Percentiles rank a stretch among this genome's conserved stretches.
phyloP scores from a whole-genome alignment of 352 stramenopile species.

The Phytophthora multivora region DNA sequence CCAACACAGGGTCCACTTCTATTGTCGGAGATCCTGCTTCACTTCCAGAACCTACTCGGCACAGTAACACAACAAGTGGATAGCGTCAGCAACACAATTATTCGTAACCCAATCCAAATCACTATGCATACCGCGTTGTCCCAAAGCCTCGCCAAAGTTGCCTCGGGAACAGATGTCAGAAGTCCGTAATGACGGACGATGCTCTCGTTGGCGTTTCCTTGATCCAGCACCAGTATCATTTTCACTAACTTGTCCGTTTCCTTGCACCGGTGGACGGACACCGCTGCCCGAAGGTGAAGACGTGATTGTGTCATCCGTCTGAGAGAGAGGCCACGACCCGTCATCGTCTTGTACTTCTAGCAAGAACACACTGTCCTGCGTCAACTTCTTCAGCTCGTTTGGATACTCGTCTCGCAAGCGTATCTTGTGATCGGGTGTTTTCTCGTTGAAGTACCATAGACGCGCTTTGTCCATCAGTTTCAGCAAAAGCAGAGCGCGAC shows the following conservation, averaged over 20 bases:
- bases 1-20: conserved; percentile 36
- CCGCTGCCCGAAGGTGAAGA: conserved; percentile 38
- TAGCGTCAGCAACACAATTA: conserved; percentile 3
- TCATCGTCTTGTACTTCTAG: conserved; percentile 86
- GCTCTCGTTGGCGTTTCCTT: conserved; percentile 48
- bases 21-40: conserved; percentile 34
- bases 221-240: conserved; percentile 26
- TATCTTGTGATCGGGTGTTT: conserved; percentile 69
- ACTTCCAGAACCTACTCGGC: conserved; percentile 25
- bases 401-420: conserved; percentile 52
- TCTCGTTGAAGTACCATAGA: conserved; percentile 86
- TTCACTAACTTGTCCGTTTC: conserved; percentile 24
- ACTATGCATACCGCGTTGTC: conserved; percentile 38
- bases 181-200: conserved; percentile 55
- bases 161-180: conserved; percentile 81
- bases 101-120: not conserved
- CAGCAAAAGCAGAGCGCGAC: conserved; percentile 69
- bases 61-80: not conserved
- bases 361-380: conserved; percentile 78
- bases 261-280: conserved; percentile 19
- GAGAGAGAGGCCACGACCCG: conserved; percentile 83
- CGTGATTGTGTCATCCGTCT: conserved; percentile 50
- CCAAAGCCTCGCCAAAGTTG: conserved; percentile 64
- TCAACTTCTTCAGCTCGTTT: conserved; percentile 61
- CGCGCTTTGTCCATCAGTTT: conserved; percentile 76